These are phyloP conservation scores for Penicillium fuscoglaucum DNA, from an alignment of 2,329 filamentous ascomycete genomes.

Conservation along the genomic window DNA sequence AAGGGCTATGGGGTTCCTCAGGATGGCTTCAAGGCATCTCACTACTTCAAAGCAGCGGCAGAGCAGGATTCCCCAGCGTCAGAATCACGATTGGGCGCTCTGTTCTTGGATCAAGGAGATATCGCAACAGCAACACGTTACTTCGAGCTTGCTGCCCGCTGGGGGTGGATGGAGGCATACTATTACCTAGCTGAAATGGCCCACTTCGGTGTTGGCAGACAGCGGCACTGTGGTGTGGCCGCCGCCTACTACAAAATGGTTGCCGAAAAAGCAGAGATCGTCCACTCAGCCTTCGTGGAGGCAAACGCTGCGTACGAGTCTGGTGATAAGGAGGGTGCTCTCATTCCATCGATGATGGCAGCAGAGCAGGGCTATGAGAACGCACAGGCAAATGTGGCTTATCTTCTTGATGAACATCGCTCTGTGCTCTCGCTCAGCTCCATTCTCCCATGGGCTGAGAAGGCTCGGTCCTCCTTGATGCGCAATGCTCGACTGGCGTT, in stretches of 20 bases:
- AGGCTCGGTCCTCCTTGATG: slow-evolving; percentile 49
- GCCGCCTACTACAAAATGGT: slow-evolving; percentile 81
- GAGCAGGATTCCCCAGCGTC: slow-evolving; percentile 79
- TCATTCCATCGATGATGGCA: slow-evolving; percentile 80
- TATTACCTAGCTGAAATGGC: slow-evolving; percentile 91
- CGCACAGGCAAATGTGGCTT: slow-evolving; percentile 87
- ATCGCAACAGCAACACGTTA: slow-evolving; percentile 77
- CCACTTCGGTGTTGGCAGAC: slow-evolving; percentile 74
- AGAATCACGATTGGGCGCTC: slow-evolving; percentile 76
- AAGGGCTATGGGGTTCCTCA: slow-evolving; percentile 71
- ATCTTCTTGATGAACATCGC: slow-evolving; percentile 73
- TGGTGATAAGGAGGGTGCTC: slow-evolving; percentile 75
- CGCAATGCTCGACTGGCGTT: slow-evolving; percentile 69
- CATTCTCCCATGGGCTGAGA: slow-evolving; percentile 51
- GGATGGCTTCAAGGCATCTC: slow-evolving; percentile 70
- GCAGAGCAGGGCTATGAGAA: slow-evolving; percentile 91
- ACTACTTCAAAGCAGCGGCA: slow-evolving; percentile 74
- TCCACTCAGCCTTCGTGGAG: slow-evolving; percentile 77
- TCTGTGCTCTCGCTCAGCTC: slow-evolving; percentile 60
- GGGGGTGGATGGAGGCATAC: slow-evolving; percentile 82
- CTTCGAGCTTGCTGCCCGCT: slow-evolving; percentile 81
- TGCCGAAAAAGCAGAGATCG: slow-evolving; percentile 68
- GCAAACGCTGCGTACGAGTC: slow-evolving; percentile 79
- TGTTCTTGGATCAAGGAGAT: slow-evolving; percentile 88
- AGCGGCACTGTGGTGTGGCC: slow-evolving; percentile 74